phyloP scores from a whole-genome alignment of 2,329 filamentous ascomycete species.

The Pseudogymnoascus sp. region DNA sequence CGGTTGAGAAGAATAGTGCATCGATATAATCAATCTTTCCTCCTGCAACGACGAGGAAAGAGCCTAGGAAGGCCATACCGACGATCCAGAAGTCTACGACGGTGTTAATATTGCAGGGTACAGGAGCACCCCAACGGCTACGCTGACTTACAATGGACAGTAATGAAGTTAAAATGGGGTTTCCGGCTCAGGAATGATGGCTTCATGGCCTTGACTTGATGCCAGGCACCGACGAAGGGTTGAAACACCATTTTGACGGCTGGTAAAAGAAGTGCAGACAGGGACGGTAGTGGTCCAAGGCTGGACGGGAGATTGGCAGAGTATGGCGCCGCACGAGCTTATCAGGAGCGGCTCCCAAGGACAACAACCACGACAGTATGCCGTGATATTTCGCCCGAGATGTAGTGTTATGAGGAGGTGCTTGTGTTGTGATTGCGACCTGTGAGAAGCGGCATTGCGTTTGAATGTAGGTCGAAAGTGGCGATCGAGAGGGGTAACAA shows the following conservation, averaged over 20 bases:
- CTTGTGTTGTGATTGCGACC: neutral
- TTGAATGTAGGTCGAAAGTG: neutral
- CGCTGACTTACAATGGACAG: conserved; percentile 62
- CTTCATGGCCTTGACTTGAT: conserved; percentile 43
- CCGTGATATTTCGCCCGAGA: neutral
- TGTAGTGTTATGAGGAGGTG: neutral
- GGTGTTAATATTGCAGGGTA: conserved; percentile 11
- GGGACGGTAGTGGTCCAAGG: neutral
- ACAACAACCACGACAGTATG: neutral
- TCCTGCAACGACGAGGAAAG: conserved; percentile 65
- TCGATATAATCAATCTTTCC: conserved; percentile 71
- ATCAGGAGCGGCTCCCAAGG: neutral
- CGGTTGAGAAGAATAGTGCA: conserved; percentile 80
- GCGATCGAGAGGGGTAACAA: neutral
- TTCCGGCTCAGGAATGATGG: conserved; percentile 53
- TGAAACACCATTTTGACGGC: neutral
- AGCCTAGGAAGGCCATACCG: conserved; percentile 63
- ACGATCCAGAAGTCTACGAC: conserved; percentile 71
- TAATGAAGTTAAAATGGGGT: conserved; percentile 75
- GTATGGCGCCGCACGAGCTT: neutral
- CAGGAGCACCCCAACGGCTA: neutral
- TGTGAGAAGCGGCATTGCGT: neutral
- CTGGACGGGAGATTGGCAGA: neutral
- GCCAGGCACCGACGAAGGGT: conserved; percentile 27
- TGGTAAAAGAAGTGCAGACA: neutral